Conservation (phyloP, 306 rosid species). For the Trifolium subterraneum region DNA sequence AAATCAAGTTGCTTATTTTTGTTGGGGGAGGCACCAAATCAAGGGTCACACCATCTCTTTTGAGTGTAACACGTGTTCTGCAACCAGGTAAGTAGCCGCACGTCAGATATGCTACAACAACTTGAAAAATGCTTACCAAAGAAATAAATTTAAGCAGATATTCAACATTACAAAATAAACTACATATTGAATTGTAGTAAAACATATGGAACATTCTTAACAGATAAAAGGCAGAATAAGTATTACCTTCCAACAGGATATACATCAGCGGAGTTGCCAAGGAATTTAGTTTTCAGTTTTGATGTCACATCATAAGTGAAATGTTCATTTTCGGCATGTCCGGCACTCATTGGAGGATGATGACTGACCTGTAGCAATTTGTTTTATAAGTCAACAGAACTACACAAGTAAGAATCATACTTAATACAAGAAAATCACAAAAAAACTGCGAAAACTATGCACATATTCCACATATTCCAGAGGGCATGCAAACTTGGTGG, state of each 20-base stretch:
- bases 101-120: conserved; percentile 19
- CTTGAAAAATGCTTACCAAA: conserved; percentile 18
- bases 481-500: too few relatives aligned
- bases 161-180: conserved; percentile 15
- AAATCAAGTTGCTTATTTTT: conserved; percentile 84
- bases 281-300: conserved; percentile 91
- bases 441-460: conserved; percentile 19
- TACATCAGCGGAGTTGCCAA: conserved; percentile 84
- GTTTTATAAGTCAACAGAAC: conserved; percentile 26
- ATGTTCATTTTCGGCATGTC: conserved; percentile 93
- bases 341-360: conserved; percentile 99
- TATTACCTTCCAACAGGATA: conserved; percentile 94
- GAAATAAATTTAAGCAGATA: conserved; percentile 6
- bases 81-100: conserved; percentile 34
- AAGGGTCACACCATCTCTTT: conserved; percentile 73
- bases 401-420: conserved; percentile 38
- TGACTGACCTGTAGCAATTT: conserved; percentile 78
- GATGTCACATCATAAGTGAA: conserved; percentile 88
- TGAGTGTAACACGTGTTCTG: conserved; percentile 91
- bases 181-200: conserved; percentile 12
- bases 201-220: background rate
- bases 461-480: conserved; percentile 11
- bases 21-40: conserved; percentile 93
- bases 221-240: conserved; percentile 5
- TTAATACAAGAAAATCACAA: background rate